Evolutionary conservation across 768 basidiomycete species (phyloP).

Genomic region (Amanita thiersii): DNA sequence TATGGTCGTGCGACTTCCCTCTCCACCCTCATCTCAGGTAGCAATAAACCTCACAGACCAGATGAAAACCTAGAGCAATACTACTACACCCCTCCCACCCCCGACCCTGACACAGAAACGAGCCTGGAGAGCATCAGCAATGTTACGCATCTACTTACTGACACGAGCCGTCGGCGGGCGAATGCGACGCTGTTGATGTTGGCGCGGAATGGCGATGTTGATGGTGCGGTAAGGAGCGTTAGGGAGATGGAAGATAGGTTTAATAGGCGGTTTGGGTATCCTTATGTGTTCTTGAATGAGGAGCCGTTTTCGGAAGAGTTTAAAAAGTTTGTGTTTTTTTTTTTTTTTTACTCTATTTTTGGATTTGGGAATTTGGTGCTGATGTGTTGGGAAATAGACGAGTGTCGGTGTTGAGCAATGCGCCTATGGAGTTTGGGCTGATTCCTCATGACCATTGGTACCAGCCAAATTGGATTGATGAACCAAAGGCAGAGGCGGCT

Average conservation of each 20-base stretch:
- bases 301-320: constrained; percentile 70
- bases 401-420: constrained; percentile 18
- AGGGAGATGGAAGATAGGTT: constrained; percentile 77
- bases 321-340: constrained; percentile 39
- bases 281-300: constrained; percentile 85
- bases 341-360: not conserved
- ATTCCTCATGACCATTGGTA: constrained; percentile 65
- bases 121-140: constrained; percentile 8
- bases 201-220: constrained; percentile 57
- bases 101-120: constrained; percentile 12
- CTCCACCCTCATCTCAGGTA: constrained; percentile 20
- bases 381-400: constrained; percentile 17
- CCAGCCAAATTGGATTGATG: constrained; percentile 72
- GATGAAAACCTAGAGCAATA: constrained; percentile 12
- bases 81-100: constrained; percentile 22
- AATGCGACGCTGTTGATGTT: constrained; percentile 45
- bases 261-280: constrained; percentile 70
- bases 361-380: not conserved
- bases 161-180: constrained; percentile 20
- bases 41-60: not conserved
- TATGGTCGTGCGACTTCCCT: constrained; percentile 43
- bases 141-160: constrained; percentile 11
- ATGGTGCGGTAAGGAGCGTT: constrained; percentile 58
- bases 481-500: constrained; percentile 47
- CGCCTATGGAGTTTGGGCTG: constrained; percentile 40